Base-by-base conservation (phyloP, 208 protist species). In the Trypanosoma vivax region DNA sequence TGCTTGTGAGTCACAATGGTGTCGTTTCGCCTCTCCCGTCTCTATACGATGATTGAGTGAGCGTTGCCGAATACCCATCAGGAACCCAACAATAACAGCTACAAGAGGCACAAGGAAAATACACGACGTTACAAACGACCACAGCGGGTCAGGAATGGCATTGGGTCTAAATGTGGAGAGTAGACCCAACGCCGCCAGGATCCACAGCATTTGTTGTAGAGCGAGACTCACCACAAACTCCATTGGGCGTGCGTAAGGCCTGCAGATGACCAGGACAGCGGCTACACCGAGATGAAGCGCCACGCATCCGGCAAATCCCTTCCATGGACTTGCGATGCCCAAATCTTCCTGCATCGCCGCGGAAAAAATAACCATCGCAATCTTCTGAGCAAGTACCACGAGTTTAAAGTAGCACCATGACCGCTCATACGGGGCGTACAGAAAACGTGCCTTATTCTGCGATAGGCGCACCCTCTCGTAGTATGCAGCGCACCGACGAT, bases 401-500 rank as follows among this genome's bases (percentile, higher is more conserved):
- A 71, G 34, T 35, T 58, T 61, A 41, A 61, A 71, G 41, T 71
- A 60, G 9, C 58, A 58, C 24, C 47, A 65, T 19, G 24, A 11
- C 19, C 49, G 52, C 3, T 35, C 37, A 24, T 61, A 71, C 13
- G 65, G 65, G 38, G 49, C 21, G 34, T 65, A 71, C 7, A 71
- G 27, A 51, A 71, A 71, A 2, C 54, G 50, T 19, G 57, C 65
- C 38, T 59, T 50, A 53, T 71, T 71, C 35, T 50, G 9, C 9
- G 65, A 71, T 40, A 56, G 41, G 13, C 27, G 41, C 14, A 53
- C 65, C 18, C 53, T 23, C 40, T 60, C 65, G 40, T 65, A 51
- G 29, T 61, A 67, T 0, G 29, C 1, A 16, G 21, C 21, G 25
- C 34, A 19, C n/a, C 18, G 16, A 3, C 39, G 37, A 14, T 37